phyloP scores from a whole-genome alignment of 2,329 filamentous ascomycete species.

The Xylaria sp. region DNA sequence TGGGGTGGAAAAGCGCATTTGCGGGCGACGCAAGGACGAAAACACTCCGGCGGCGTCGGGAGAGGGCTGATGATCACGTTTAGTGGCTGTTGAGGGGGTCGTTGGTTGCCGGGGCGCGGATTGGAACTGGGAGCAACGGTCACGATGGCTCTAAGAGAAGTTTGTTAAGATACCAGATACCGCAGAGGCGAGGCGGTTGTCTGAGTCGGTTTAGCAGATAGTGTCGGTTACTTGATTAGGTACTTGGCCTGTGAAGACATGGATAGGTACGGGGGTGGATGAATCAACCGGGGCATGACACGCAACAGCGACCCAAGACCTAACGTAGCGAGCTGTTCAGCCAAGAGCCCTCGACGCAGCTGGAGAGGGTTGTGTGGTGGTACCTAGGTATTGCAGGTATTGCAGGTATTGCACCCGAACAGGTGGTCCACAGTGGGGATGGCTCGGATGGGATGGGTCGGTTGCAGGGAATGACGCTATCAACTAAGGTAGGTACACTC shows the following conservation, averaged over 20 bases:
- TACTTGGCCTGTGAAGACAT: conserved; percentile 35
- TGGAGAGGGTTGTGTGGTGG: background rate
- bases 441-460: conserved; percentile 9
- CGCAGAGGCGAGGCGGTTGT: conserved; percentile 39
- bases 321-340: background rate
- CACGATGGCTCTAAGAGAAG: conserved; percentile 45
- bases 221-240: conserved; percentile 40
- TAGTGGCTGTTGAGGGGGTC: conserved; percentile 15
- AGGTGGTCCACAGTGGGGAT: conserved; percentile 29
- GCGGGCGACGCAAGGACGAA: conserved; percentile 20
- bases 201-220: conserved; percentile 44
- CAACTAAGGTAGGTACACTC: background rate
- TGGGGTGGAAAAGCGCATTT: conserved; percentile 36
- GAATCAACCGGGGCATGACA: conserved; percentile 37
- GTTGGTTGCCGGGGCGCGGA: conserved; percentile 25
- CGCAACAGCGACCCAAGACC: conserved; percentile 10
- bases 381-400: background rate
- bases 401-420: conserved; percentile 22
- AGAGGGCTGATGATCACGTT: conserved; percentile 12
- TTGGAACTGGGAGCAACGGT: conserved; percentile 31
- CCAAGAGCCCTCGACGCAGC: conserved; percentile 9
- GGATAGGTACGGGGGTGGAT: conserved; percentile 29
- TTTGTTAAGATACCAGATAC: conserved; percentile 47
- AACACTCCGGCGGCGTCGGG: conserved; percentile 15
- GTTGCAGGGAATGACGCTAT: conserved; percentile 22